phyloP scores from a whole-genome alignment of 345 rosid species.

The Raphanus raphanistrum region DNA sequence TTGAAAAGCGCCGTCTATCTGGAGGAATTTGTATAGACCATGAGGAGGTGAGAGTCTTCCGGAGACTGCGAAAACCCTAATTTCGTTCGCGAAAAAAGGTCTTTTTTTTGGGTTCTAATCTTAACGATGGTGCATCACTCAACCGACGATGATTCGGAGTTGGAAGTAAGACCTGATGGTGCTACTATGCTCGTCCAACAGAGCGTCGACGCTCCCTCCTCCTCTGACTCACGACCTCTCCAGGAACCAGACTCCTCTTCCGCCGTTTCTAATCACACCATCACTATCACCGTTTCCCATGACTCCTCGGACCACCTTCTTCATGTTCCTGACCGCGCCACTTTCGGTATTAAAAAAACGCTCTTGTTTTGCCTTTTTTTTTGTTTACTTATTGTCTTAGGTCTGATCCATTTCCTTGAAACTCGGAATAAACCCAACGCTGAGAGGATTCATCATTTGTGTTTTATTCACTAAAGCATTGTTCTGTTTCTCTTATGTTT shows the following conservation, averaged over 20 bases:
- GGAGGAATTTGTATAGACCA: not conserved
- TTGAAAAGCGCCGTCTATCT: not conserved
- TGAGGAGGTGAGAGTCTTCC: slow-evolving; percentile 1
- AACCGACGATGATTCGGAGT: slow-evolving; percentile 41
- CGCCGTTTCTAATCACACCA: slow-evolving; percentile 35
- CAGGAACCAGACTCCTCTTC: slow-evolving; percentile 33
- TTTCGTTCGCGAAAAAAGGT: not conserved
- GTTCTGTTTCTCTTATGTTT: no score
- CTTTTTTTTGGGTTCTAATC: not conserved
- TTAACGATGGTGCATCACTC: slow-evolving; percentile 33
- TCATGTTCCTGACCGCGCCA: slow-evolving; percentile 47
- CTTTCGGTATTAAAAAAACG: slow-evolving; percentile 52
- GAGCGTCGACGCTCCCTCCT: slow-evolving; percentile 41
- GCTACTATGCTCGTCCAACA: slow-evolving; percentile 48
- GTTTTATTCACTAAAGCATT: no score
- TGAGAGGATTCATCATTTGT: no score
- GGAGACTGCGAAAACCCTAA: slow-evolving; percentile 31
- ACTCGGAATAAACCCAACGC: no score
- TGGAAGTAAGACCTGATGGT: slow-evolving; percentile 57
- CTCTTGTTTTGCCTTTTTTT: no score
- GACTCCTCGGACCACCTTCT: slow-evolving; percentile 55
- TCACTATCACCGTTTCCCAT: slow-evolving; percentile 50
- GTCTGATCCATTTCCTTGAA: no score
- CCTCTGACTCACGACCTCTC: slow-evolving; percentile 22
- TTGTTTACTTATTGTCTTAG: no score